These are phyloP conservation scores for Alternaria hordeiaustralica DNA, from an alignment of 2,329 filamentous ascomycete genomes.

Conservation along the genomic window DNA sequence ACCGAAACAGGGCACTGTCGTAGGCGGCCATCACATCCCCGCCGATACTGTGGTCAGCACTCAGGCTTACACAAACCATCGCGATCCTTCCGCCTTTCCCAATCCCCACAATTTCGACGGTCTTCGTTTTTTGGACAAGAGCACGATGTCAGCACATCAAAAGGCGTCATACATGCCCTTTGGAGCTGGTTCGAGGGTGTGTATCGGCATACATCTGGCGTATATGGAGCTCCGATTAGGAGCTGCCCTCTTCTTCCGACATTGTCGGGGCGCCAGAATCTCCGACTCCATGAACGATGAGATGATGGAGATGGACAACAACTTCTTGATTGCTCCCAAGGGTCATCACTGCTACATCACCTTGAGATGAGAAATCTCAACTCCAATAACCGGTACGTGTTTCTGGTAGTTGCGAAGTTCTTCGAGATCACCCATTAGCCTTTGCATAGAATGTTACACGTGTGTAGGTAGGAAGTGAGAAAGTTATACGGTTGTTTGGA, in stretches of 20 bases:
- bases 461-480: not conserved
- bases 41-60: conserved; percentile 46
- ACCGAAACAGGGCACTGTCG: conserved; percentile 40
- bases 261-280: conserved; percentile 46
- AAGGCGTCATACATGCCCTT: conserved; percentile 70
- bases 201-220: conserved; percentile 71
- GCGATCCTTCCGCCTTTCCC: conserved; percentile 35
- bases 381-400: not conserved
- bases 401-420: not conserved
- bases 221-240: conserved; percentile 61
- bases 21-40: conserved; percentile 48
- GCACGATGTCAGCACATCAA: conserved; percentile 22
- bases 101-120: conserved; percentile 41
- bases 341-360: conserved; percentile 50
- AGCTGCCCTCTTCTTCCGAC: conserved; percentile 58
- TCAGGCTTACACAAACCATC: conserved; percentile 49
- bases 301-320: conserved; percentile 51
- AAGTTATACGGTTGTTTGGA: not conserved
- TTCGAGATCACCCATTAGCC: not conserved
- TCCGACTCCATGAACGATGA: conserved; percentile 33
- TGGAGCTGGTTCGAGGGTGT: conserved; percentile 70
- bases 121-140: conserved; percentile 34
- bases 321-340: conserved; percentile 51
- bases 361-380: not conserved
- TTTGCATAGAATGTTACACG: not conserved